phyloP scores from a whole-genome alignment of 129 eudicot genomes.

The Saposhnikovia divaricata region DNA sequence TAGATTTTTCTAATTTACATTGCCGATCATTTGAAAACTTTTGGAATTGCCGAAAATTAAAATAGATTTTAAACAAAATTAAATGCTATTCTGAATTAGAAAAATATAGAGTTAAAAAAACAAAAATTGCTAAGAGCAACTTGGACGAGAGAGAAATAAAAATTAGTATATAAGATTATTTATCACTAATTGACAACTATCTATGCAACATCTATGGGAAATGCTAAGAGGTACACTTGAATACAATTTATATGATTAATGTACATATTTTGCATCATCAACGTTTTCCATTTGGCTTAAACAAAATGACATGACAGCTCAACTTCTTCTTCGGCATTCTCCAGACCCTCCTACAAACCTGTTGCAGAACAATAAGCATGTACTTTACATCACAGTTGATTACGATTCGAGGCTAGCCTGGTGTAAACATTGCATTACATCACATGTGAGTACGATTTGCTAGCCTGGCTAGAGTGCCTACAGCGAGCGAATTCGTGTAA shows the following conservation, averaged over 20 bases:
- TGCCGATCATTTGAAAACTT: no score
- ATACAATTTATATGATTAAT: not conserved
- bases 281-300: not conserved
- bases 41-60: no score
- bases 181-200: no score
- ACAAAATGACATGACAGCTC: not conserved
- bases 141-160: no score
- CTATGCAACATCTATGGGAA: no score
- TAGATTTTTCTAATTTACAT: no score
- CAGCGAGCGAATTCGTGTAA: conserved; percentile 57
- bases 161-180: no score
- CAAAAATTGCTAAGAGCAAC: no score
- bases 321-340: not conserved
- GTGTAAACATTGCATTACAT: conserved; percentile 17
- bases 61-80: no score
- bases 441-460: conserved; percentile 30
- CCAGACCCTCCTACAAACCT: not conserved
- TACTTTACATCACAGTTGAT: not conserved
- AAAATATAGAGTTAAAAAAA: no score
- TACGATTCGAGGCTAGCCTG: conserved; percentile 36
- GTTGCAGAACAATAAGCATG: not conserved
- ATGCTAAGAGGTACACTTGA: not conserved
- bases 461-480: conserved; percentile 70
- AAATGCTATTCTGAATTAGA: no score
- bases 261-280: not conserved